A percentile compares a stretch with the other conserved stretches of the same genome.
Conservation (phyloP, 306 rosid genomes). For the Morella rubra region DNA sequence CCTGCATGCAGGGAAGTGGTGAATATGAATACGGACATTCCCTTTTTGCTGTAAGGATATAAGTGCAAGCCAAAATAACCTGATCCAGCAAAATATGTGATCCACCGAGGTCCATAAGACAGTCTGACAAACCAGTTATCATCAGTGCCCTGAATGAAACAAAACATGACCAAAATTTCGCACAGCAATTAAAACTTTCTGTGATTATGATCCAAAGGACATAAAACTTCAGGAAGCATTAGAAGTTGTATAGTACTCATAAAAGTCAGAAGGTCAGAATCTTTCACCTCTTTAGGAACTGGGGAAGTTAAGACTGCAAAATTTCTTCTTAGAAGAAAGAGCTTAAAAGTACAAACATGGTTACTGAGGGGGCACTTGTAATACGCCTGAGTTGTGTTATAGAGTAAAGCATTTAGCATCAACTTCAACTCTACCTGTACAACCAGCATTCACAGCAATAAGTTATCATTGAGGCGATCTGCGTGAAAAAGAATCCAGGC, state of each 20-base stretch:
- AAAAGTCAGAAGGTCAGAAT: background rate
- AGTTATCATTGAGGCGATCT: background rate
- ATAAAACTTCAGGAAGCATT: background rate
- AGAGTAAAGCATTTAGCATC: slow-evolving; percentile 33
- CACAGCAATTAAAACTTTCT: background rate
- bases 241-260: background rate
- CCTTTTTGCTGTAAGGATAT: background rate
- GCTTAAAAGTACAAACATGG: slow-evolving; percentile 33
- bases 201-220: background rate
- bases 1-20: slow-evolving; percentile 27
- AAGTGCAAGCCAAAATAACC: slow-evolving; percentile 22
- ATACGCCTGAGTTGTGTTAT: slow-evolving; percentile 43
- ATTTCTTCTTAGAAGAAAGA: slow-evolving; percentile 17
- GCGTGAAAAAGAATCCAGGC: no score
- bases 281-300: slow-evolving; percentile 37
- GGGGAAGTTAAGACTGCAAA: slow-evolving; percentile 46
- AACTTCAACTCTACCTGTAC: slow-evolving; percentile 50
- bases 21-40: background rate
- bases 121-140: slow-evolving; percentile 38
- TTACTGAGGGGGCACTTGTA: slow-evolving; percentile 38
- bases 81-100: slow-evolving; percentile 40
- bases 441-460: slow-evolving; percentile 13
- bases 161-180: slow-evolving; percentile 1
- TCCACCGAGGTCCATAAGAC: slow-evolving; percentile 53
- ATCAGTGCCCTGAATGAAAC: slow-evolving; percentile 29